Evolutionary conservation across 768 basidiomycete genomes (phyloP), one percentile per base, ranked within the genome.

Genomic region (Leccinum longicurvipes): DNA sequence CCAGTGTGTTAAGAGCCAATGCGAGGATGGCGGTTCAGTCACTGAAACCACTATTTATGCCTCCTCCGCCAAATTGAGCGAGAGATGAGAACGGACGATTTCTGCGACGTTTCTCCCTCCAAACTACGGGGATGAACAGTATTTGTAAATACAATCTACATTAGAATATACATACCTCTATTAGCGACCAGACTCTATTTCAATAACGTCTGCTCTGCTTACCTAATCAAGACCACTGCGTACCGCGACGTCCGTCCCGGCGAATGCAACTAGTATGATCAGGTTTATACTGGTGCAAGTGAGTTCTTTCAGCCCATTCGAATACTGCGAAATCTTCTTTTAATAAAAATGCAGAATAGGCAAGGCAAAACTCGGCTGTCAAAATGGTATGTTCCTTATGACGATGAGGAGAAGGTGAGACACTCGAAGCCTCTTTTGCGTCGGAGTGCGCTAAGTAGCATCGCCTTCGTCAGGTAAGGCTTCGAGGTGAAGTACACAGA

Each of bases 361-460:
- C 97, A 99, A 76, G 97, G 97, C 17, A 99, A 99, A 77, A 98
- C 96, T 3, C 81, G 97, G 54, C 73, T 98, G 49, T 94, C 93
- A 10, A 98, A 98, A 74, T 99, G 96, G 96, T 98, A 98, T 76
- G 92, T 92, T 25, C 97, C 97, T 1, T 98, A 94, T 63, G 95
- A 98, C 64, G 97, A 99, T 68, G 97, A 99, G 63, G 97, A 98
- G 79, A 99, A 98, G 86, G 93, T 92, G 49, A 47, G 72, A 32
- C 55, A 12, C 29, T 44, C 31, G 65, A 34, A 44, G 14, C 28
- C 7, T 48, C 11, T 28, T 25, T 28, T 25, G 34, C 46, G 21
- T 51, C 23, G 1, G 54, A 23, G 47, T 53, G 23, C 14, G 3
- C 46, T 28, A 48, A 51, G 32, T 50, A 55, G 53, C 54, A 21